These are phyloP conservation scores for Phytophthora colocasiae DNA, from an alignment of 352 stramenopile genomes.

Conservation along the genomic window DNA sequence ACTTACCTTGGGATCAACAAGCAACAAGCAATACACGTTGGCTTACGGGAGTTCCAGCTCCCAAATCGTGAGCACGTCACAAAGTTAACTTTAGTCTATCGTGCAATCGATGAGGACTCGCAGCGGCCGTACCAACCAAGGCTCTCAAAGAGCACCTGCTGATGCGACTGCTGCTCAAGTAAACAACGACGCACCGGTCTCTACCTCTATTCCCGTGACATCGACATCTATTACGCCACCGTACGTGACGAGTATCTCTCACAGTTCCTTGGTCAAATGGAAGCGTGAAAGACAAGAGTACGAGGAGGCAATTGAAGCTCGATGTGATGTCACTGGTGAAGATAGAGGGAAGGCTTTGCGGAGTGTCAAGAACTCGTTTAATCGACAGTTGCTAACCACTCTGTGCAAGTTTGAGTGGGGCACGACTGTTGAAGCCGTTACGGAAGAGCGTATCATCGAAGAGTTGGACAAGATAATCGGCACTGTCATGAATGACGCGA, in stretches of 20 bases:
- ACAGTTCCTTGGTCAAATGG: conserved; percentile 27
- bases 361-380: conserved; percentile 24
- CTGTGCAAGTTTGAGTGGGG: no score
- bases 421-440: no score
- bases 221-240: conserved; percentile 17
- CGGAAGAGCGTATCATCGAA: conserved; percentile 4
- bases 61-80: no score
- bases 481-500: conserved; percentile 22
- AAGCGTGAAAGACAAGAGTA: conserved; percentile 28
- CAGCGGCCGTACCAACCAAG: neutral
- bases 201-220: conserved; percentile 1
- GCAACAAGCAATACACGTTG: no score
- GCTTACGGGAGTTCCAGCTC: no score
- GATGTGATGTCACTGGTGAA: conserved; percentile 13
- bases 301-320: conserved; percentile 23
- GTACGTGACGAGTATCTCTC: conserved; percentile 10
- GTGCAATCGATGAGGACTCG: conserved; percentile 5
- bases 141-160: no score
- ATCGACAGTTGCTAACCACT: no score
- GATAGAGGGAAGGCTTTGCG: conserved; percentile 13
- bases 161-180: neutral
- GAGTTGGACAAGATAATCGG: conserved; percentile 30
- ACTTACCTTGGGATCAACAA: no score
- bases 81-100: conserved; percentile 11
- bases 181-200: no score